These are phyloP conservation scores for Penicillium chermesinum DNA, from an alignment of 495 filamentous ascomycete species.

Conservation along the genomic window DNA sequence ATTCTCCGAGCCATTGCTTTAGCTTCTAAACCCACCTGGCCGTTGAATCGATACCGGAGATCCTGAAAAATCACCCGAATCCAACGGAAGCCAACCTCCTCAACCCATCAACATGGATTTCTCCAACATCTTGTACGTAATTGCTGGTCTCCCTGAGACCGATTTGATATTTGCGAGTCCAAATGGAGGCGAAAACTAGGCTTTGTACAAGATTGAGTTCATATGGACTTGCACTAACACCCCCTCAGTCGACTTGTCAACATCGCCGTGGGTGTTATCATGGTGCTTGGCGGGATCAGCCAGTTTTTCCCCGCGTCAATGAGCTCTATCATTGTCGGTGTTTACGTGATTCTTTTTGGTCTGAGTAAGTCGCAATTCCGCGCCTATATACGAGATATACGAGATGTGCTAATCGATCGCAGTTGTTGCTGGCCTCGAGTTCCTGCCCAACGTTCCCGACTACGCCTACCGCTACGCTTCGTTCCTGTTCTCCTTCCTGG, in stretches of 20 bases:
- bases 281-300: conserved; percentile 83
- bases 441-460: conserved; percentile 78
- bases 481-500: conserved; percentile 96
- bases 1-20: background rate
- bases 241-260: conserved; percentile 81
- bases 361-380: conserved; percentile 56
- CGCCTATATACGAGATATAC: background rate
- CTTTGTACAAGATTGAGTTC: background rate
- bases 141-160: background rate
- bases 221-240: conserved; percentile 5
- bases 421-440: conserved; percentile 59
- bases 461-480: conserved; percentile 89
- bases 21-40: background rate
- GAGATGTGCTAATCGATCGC: conserved; percentile 7
- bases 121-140: conserved; percentile 55
- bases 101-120: conserved; percentile 43
- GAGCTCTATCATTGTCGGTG: conserved; percentile 64
- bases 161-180: background rate
- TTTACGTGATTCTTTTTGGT: conserved; percentile 87
- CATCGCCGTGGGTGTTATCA: conserved; percentile 77
- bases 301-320: conserved; percentile 62
- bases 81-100: background rate
- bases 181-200: background rate
- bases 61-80: conserved; percentile 9
- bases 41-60: conserved; percentile 4